A percentile compares a stretch with the other conserved stretches of the same genome.
Evolutionary conservation across 306 rosid species (phyloP).

Genomic region (Vigna unguiculata): DNA sequence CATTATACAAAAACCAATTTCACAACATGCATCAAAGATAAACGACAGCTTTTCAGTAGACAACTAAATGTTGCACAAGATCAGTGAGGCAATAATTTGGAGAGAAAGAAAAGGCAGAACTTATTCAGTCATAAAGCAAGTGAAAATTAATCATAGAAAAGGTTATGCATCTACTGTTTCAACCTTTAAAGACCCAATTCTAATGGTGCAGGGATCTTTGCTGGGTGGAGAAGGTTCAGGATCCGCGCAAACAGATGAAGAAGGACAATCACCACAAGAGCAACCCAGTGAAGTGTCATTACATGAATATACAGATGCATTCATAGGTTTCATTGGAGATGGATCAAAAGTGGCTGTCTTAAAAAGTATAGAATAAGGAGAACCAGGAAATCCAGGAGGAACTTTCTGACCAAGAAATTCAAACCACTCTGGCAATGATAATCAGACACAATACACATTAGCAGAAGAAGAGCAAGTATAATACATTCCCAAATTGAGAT

Average conservation of each 20-base stretch:
- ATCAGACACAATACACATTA: slow-evolving; percentile 46
- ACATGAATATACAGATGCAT: slow-evolving; percentile 79
- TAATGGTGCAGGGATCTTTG: slow-evolving; percentile 70
- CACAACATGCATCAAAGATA: slow-evolving; percentile 36
- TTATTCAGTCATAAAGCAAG: slow-evolving; percentile 32
- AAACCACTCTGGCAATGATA: slow-evolving; percentile 76
- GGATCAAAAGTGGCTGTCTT: slow-evolving; percentile 57
- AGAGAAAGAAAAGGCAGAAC: neutral
- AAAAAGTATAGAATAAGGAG: slow-evolving; percentile 84
- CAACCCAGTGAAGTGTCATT: slow-evolving; percentile 93
- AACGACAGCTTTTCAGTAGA: neutral
- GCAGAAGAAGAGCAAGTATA: slow-evolving; percentile 32
- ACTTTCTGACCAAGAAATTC: slow-evolving; percentile 85
- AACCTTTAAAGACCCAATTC: slow-evolving; percentile 82
- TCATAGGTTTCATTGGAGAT: slow-evolving; percentile 81
- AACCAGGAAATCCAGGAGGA: slow-evolving; percentile 84
- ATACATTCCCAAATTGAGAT: slow-evolving; percentile 33
- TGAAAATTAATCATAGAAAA: slow-evolving; percentile 32
- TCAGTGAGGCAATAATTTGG: slow-evolving; percentile 32
- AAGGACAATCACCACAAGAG: slow-evolving; percentile 98
- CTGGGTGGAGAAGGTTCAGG: slow-evolving; percentile 77
- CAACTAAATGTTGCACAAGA: slow-evolving; percentile 12
- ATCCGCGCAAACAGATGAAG: slow-evolving; percentile 71
- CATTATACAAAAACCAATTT: slow-evolving; percentile 44
- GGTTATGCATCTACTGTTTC: slow-evolving; percentile 23